A percentile compares a stretch with the other conserved stretches of the same genome.
These are phyloP conservation scores for Saturnispora besseyi DNA, from an alignment of 805 yeast genomes.

Conservation along the genomic window DNA sequence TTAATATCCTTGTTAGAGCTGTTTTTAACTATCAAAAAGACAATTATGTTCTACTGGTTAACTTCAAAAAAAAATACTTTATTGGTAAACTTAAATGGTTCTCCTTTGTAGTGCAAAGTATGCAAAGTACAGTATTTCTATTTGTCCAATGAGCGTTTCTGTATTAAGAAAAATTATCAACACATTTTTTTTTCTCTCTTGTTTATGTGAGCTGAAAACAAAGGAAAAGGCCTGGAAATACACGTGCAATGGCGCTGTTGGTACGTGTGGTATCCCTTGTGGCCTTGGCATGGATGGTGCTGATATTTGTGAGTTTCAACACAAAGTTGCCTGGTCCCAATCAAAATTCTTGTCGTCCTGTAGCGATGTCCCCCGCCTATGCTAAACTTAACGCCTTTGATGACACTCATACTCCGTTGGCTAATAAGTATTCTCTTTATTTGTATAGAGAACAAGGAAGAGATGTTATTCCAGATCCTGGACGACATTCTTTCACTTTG, in stretches of 20 bases:
- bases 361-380: constrained; percentile 79
- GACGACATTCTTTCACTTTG: constrained; percentile 19
- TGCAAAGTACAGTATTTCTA: too few species aligned
- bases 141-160: neutral
- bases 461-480: constrained; percentile 46
- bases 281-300: constrained; percentile 2
- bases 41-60: too few species aligned
- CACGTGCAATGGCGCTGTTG: constrained; percentile 3
- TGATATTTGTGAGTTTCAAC: constrained; percentile 19
- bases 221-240: neutral
- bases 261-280: constrained; percentile 5
- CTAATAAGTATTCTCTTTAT: constrained; percentile 76
- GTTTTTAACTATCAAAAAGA: too few species aligned
- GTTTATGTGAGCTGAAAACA: neutral
- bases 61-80: too few species aligned
- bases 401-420: constrained; percentile 54
- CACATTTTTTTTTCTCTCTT: neutral
- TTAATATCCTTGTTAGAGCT: too few species aligned
- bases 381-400: constrained; percentile 70
- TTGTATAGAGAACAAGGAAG: constrained; percentile 77
- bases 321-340: constrained; percentile 36
- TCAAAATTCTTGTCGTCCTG: constrained; percentile 46
- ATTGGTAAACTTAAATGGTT: too few species aligned
- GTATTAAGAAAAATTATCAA: neutral
- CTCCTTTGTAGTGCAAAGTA: too few species aligned